Conservation (phyloP, 768 basidiomycete species). For the Boletus subcaerulescens region DNA sequence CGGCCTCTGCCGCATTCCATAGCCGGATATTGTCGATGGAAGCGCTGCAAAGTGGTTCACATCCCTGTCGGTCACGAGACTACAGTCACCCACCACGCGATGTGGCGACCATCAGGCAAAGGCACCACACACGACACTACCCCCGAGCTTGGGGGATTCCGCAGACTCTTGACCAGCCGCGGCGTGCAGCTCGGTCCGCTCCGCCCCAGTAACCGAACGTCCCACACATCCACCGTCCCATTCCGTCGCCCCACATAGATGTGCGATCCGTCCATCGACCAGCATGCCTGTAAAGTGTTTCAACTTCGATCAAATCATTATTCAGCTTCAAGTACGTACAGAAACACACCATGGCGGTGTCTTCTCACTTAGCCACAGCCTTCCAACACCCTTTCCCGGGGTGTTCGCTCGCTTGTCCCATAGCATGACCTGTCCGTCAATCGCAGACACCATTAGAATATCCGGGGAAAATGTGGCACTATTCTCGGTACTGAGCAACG, state of each 20-base stretch:
- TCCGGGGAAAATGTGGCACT: slow-evolving; percentile 75
- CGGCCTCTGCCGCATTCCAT: slow-evolving; percentile 86
- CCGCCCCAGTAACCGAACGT: slow-evolving; percentile 76
- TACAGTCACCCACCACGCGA: slow-evolving; percentile 69
- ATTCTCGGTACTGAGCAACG: slow-evolving; percentile 58
- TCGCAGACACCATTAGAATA: slow-evolving; percentile 80
- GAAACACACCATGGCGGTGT: slow-evolving; percentile 96
- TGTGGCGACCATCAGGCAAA: slow-evolving; percentile 88
- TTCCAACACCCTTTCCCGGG: slow-evolving; percentile 69
- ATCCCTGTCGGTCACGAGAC: slow-evolving; percentile 13
- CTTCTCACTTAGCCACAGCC: slow-evolving; percentile 87
- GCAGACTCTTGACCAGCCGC: slow-evolving; percentile 73
- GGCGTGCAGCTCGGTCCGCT: slow-evolving; percentile 65
- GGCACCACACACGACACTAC: slow-evolving; percentile 89
- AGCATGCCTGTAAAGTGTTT: slow-evolving; percentile 68
- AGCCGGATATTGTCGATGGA: slow-evolving; percentile 90
- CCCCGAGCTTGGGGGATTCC: slow-evolving; percentile 85
- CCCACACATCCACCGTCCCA: slow-evolving; percentile 91
- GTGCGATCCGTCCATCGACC: slow-evolving; percentile 85
- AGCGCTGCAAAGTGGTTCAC: slow-evolving; percentile 50
- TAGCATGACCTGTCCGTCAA: slow-evolving; percentile 89
- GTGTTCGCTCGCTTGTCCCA: slow-evolving; percentile 82
- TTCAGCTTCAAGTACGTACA: slow-evolving; percentile 44
- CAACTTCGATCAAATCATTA: slow-evolving; percentile 1
- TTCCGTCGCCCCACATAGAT: slow-evolving; percentile 91